These are phyloP conservation scores for Hypoxylon sp. DNA, from an alignment of 2,329 filamentous ascomycete species.

Conservation along the genomic window DNA sequence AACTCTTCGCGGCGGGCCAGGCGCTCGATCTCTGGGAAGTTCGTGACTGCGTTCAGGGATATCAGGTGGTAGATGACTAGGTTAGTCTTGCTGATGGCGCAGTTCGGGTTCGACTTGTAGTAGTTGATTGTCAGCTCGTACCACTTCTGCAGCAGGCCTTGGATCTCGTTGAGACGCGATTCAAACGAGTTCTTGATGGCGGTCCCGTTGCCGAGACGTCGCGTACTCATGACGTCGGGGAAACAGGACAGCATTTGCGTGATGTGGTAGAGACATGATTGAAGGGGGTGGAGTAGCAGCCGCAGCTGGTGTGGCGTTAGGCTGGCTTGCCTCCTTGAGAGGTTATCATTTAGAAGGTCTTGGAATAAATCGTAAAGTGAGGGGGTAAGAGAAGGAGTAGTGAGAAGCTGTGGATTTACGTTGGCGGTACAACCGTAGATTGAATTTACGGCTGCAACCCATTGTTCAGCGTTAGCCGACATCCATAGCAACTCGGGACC, in stretches of 20 bases:
- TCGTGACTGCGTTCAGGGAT: conserved; percentile 76
- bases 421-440: conserved; percentile 67
- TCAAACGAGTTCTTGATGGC: conserved; percentile 73
- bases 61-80: conserved; percentile 80
- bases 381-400: conserved; percentile 65
- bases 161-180: conserved; percentile 74
- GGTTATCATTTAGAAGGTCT: conserved; percentile 75
- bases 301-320: conserved; percentile 71
- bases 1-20: conserved; percentile 73
- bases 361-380: conserved; percentile 77
- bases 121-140: conserved; percentile 73
- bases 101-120: conserved; percentile 68
- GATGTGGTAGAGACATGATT: conserved; percentile 74
- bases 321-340: conserved; percentile 62
- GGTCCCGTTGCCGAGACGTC: conserved; percentile 59
- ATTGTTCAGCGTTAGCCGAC: conserved; percentile 70
- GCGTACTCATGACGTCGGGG: conserved; percentile 66
- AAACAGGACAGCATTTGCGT: conserved; percentile 77
- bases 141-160: conserved; percentile 75
- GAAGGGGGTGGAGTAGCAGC: conserved; percentile 77
- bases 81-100: conserved; percentile 74
- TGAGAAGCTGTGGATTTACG: conserved; percentile 67
- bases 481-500: conserved; percentile 74
- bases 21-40: conserved; percentile 76
- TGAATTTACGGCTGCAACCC: conserved; percentile 72